Conservation (phyloP, 2,329 filamentous ascomycete genomes). For the Tolypocladium nubicola region DNA sequence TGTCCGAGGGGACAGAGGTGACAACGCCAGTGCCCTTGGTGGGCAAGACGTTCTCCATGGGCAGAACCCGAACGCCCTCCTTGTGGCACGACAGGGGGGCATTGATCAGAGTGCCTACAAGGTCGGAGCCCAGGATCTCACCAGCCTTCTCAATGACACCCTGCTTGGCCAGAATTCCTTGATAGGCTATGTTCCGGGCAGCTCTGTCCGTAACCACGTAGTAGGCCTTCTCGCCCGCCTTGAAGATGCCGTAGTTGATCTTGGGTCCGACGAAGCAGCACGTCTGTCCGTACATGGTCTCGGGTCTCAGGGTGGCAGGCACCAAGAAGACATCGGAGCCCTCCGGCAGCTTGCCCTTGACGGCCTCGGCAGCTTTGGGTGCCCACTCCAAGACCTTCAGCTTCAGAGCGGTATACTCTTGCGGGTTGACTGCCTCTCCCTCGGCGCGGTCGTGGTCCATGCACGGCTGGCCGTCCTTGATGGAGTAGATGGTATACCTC, state of each 20-base stretch:
- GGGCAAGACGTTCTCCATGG: conserved; percentile 88
- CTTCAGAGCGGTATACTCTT: conserved; percentile 91
- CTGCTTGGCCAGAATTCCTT: conserved; percentile 72
- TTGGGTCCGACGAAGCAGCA: conserved; percentile 92
- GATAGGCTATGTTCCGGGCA: conserved; percentile 95
- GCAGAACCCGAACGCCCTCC: conserved; percentile 75
- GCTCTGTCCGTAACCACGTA: conserved; percentile 74
- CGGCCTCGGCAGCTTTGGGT: conserved; percentile 56
- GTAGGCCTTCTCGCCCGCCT: conserved; percentile 67
- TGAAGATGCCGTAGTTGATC: conserved; percentile 82
- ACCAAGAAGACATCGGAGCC: conserved; percentile 79
- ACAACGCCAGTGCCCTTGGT: conserved; percentile 96
- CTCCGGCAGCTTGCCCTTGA: conserved; percentile 70
- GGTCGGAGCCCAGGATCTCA: conserved; percentile 65
- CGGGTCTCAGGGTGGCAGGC: conserved; percentile 82
- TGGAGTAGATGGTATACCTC: conserved; percentile 77
- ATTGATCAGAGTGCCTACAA: conserved; percentile 80
- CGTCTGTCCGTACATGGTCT: conserved; percentile 98
- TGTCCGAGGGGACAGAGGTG: conserved; percentile 90
- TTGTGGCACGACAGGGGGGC: conserved; percentile 82
- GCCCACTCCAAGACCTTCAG: conserved; percentile 87
- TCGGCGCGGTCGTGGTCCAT: conserved; percentile 38
- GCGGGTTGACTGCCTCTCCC: conserved; percentile 50
- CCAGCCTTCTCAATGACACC: conserved; percentile 65
- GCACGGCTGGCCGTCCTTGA: conserved; percentile 34